Conservation (phyloP, 2,329 filamentous ascomycete genomes). For the Calonectria crousiana region DNA sequence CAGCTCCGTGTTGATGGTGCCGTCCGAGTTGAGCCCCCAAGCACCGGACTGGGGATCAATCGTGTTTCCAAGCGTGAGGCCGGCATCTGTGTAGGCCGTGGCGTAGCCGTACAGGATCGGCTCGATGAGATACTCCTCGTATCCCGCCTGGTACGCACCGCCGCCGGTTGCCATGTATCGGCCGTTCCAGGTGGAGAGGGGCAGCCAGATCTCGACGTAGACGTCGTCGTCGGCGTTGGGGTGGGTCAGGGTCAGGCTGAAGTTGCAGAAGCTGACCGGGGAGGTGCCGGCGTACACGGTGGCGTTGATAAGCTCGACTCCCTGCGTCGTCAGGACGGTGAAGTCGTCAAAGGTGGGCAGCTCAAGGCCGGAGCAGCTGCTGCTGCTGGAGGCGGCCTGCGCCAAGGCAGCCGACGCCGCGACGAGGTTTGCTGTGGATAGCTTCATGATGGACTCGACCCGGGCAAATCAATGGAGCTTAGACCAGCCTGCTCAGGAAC, state of each 20-base stretch:
- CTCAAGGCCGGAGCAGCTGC: slow-evolving; percentile 8
- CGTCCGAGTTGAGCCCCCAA: neutral
- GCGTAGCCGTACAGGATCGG: neutral
- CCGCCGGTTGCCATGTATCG: slow-evolving; percentile 11
- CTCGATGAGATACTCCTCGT: neutral
- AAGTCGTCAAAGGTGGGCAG: slow-evolving; percentile 17
- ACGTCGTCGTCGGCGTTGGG: neutral
- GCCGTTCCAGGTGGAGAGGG: neutral
- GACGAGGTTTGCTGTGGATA: neutral
- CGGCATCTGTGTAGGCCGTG: neutral
- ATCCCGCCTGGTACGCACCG: neutral
- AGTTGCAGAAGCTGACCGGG: slow-evolving; percentile 3
- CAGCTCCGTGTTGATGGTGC: neutral
- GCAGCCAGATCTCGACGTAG: slow-evolving; percentile 2
- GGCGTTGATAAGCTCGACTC: neutral
- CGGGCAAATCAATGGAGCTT: neutral
- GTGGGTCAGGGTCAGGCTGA: neutral
- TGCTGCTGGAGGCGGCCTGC: neutral
- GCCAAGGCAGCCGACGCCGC: neutral
- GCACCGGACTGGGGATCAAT: neutral
- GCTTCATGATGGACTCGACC: neutral
- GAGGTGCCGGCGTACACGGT: neutral
- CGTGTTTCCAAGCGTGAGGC: neutral
- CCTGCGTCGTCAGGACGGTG: neutral
- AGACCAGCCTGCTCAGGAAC: neutral